A percentile compares a stretch with the other conserved stretches of the same genome.
phyloP scores from a whole-genome alignment of 352 stramenopile species.

The Globisporangium lucens region DNA sequence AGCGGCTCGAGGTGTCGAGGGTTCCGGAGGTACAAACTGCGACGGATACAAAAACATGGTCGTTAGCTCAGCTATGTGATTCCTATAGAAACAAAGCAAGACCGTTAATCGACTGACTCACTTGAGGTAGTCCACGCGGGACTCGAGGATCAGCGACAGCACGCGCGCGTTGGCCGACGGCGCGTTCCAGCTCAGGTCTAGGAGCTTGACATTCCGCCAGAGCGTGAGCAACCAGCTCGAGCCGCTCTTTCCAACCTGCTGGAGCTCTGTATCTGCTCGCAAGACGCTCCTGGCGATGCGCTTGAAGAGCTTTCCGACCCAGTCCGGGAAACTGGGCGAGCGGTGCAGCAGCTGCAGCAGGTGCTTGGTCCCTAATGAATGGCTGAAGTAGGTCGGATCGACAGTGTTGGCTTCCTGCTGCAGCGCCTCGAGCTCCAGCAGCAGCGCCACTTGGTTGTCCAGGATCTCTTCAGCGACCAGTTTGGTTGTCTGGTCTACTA shows the following conservation, averaged over 20 bases:
- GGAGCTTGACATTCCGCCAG: slow-evolving; percentile 40
- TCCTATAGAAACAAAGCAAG: background rate
- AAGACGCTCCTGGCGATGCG: slow-evolving; percentile 34
- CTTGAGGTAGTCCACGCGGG: slow-evolving; percentile 48
- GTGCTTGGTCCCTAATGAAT: slow-evolving; percentile 15
- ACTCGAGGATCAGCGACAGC: slow-evolving; percentile 24
- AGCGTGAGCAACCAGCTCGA: slow-evolving; percentile 38
- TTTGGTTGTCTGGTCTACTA: background rate
- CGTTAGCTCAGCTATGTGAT: background rate
- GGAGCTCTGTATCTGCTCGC: slow-evolving; percentile 16
- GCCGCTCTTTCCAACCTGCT: background rate
- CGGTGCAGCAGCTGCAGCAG: slow-evolving; percentile 22
- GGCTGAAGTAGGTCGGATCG: slow-evolving; percentile 18
- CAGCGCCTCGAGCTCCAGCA: slow-evolving; percentile 43
- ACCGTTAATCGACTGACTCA: slow-evolving; percentile 17
- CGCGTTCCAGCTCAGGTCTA: slow-evolving; percentile 35
- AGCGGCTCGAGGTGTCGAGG: slow-evolving; percentile 28
- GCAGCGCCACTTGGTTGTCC: slow-evolving; percentile 40
- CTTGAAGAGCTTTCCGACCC: slow-evolving; percentile 46
- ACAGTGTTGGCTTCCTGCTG: slow-evolving; percentile 23
- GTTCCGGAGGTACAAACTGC: slow-evolving; percentile 49
- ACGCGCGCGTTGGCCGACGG: slow-evolving; percentile 15
- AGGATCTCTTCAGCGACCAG: slow-evolving; percentile 37
- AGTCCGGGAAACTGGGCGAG: slow-evolving; percentile 20
- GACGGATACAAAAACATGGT: slow-evolving; percentile 4